Evolutionary conservation across 768 basidiomycete genomes (phyloP).

Genomic region (Tricholoma sp.): DNA sequence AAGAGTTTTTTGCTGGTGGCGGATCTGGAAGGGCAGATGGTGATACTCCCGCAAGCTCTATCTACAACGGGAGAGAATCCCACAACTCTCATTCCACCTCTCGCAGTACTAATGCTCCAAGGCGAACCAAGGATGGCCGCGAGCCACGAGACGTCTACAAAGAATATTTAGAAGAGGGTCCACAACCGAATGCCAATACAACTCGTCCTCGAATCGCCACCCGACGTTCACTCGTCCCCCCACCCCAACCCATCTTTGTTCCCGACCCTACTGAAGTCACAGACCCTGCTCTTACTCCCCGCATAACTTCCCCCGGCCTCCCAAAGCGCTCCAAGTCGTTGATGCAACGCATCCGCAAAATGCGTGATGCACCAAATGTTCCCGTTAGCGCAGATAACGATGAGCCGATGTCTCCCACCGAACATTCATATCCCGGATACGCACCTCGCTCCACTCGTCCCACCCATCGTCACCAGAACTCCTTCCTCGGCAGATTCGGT

Average conservation of each 20-base stretch:
- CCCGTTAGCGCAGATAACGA: slow-evolving; percentile 52
- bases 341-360: slow-evolving; percentile 85
- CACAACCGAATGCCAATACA: slow-evolving; percentile 14
- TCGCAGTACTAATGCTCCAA: slow-evolving; percentile 20
- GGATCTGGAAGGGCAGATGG: slow-evolving; percentile 44
- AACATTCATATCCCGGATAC: slow-evolving; percentile 16
- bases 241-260: slow-evolving; percentile 79
- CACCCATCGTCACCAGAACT: slow-evolving; percentile 70
- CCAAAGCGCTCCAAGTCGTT: slow-evolving; percentile 77
- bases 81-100: slow-evolving; percentile 26
- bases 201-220: slow-evolving; percentile 30
- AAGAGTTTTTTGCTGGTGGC: slow-evolving; percentile 84
- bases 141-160: slow-evolving; percentile 44
- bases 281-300: slow-evolving; percentile 35
- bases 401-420: slow-evolving; percentile 36
- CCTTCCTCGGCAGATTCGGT: slow-evolving; percentile 70
- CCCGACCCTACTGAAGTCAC: slow-evolving; percentile 42
- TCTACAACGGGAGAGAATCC: slow-evolving; percentile 60
- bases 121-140: slow-evolving; percentile 43
- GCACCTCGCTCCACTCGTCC: slow-evolving; percentile 35
- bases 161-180: slow-evolving; percentile 38
- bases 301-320: slow-evolving; percentile 36
- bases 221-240: slow-evolving; percentile 59
- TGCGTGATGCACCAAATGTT: slow-evolving; percentile 82
- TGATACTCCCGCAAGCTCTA: slow-evolving; percentile 62